Conservation (phyloP, 257 asterid species). For the Thymus mandschuricus region DNA sequence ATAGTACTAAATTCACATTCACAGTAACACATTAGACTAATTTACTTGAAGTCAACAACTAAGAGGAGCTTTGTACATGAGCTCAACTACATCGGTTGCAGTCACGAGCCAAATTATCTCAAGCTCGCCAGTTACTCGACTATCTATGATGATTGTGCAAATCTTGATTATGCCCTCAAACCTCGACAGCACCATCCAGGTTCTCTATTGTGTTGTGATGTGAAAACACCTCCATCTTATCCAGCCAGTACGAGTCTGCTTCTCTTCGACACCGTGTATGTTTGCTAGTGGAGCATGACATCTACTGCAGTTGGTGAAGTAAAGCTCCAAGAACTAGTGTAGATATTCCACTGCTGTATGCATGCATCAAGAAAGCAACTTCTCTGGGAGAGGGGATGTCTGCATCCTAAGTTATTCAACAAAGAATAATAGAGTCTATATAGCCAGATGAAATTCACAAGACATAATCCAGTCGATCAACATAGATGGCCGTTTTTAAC, state of each 20-base stretch:
- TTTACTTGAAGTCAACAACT: too few species aligned
- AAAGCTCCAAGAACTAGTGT: neutral
- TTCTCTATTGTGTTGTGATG: neutral
- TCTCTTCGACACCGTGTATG: neutral
- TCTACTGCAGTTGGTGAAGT: neutral
- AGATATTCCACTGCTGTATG: neutral
- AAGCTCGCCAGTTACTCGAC: too few species aligned
- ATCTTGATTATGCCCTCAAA: neutral
- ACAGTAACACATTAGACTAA: too few species aligned
- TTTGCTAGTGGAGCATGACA: neutral
- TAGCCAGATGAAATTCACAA: neutral
- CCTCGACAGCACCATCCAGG: neutral
- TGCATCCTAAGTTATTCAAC: neutral
- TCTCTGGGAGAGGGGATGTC: neutral
- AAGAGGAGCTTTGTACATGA: too few species aligned
- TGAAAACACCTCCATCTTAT: neutral
- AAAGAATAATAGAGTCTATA: neutral
- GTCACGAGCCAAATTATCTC: too few species aligned
- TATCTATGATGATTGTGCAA: neutral
- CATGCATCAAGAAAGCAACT: neutral
- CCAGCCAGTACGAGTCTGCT: too few species aligned
- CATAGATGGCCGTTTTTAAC: too few species aligned
- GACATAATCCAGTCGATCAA: too few species aligned
- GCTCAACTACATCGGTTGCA: too few species aligned
- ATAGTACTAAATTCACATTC: too few species aligned